Evolutionary conservation across 495 filamentous ascomycete species (phyloP), one percentile per base, ranked within the genome.

Genomic region (Podospora appendiculata): DNA sequence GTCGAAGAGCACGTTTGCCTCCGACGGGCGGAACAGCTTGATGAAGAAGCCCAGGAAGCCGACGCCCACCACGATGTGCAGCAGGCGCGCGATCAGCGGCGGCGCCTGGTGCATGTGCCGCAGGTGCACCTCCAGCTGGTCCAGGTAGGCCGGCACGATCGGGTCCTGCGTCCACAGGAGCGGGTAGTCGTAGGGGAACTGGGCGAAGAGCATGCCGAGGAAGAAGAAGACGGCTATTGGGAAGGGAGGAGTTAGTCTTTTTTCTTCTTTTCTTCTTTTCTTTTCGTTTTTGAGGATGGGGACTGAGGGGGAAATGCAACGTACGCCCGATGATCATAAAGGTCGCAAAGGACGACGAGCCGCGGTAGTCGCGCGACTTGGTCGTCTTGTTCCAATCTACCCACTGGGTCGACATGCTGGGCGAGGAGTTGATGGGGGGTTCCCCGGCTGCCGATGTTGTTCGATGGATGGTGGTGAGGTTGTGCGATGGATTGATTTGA

Each of bases 121-220:
- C 18, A 97, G 84, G 76, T 98, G 93, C 14, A 78, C 76, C 72
- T 97, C 92, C 34, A 95, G 78, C 63, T 86, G 80, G 67, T 84
- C 79, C 66, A 83, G 87, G 79, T 86, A 88, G n/a, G 76, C 66
- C 13, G 72, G 57, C 9, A 81, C 74, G 36, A 85, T 80, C 0
- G 79, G 75, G 44, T 75, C 73, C 6, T 81, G 79, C 34, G 87
- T 85, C 93, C 93, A 98, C 36, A 98, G 88, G 53, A 96, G 86
- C 46, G 91, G 89, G 77, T 91, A 96, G 81, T 98, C 93, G 78
- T 96, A 97, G 53, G 94, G 89, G 73, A 96, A 94, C 59, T 84
- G 80, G 66, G 90, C 89, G 85, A 97, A 98, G 71, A 98, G 86
- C 65, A 97, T 93, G 59, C 93, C 93, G 52, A 98, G 86, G 82